phyloP scores from a whole-genome alignment of 768 basidiomycete genomes.

The Amanita fuliginea region DNA sequence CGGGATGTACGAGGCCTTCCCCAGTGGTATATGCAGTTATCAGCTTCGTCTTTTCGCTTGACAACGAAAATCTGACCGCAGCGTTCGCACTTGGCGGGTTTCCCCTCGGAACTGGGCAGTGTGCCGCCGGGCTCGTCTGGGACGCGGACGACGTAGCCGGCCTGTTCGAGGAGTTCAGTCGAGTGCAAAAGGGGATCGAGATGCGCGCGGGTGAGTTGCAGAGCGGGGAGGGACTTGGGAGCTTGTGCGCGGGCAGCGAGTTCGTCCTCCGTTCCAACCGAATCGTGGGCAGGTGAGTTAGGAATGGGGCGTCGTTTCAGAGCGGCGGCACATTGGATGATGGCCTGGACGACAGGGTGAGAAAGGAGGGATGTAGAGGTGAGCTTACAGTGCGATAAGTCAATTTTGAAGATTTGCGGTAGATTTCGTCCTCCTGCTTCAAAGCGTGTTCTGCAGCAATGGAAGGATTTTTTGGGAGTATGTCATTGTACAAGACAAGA shows the following conservation, averaged over 20 bases:
- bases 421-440: constrained; percentile 72
- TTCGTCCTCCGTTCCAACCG: constrained; percentile 69
- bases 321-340: constrained; percentile 39
- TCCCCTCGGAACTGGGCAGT: constrained; percentile 49
- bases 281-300: constrained; percentile 46
- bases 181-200: constrained; percentile 55
- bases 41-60: constrained; percentile 40
- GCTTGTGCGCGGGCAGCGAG: constrained; percentile 43
- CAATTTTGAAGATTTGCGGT: constrained; percentile 58
- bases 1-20: constrained; percentile 54
- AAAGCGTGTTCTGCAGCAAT: constrained; percentile 73
- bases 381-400: constrained; percentile 73
- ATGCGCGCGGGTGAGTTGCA: constrained; percentile 39
- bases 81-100: constrained; percentile 64
- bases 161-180: constrained; percentile 42
- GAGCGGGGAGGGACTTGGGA: constrained; percentile 38
- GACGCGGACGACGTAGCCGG: constrained; percentile 62
- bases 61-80: constrained; percentile 66
- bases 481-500: constrained; percentile 46
- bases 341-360: constrained; percentile 24
- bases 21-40: constrained; percentile 76
- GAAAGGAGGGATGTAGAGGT: background rate
- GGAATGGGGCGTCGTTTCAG: constrained; percentile 45
- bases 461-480: constrained; percentile 42
- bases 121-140: constrained; percentile 60